Percentiles rank a stretch among this genome's conserved stretches.
These are phyloP conservation scores for Aspergillus pseudoviridinutans DNA, from an alignment of 2,329 filamentous ascomycete genomes.

Conservation along the genomic window DNA sequence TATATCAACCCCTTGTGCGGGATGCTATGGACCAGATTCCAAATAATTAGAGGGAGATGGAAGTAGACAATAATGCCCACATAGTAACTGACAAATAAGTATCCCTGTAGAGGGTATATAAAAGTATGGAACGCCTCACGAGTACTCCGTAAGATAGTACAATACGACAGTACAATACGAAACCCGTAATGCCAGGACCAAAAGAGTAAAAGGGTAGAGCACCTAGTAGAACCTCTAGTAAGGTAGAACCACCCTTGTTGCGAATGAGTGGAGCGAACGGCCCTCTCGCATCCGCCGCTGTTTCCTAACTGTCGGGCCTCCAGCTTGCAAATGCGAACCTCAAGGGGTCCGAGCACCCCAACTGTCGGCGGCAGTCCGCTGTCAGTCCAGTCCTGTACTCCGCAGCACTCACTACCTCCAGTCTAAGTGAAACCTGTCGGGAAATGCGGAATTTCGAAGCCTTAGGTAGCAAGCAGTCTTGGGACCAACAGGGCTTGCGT, in stretches of 20 bases:
- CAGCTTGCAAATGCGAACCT: conserved; percentile 19
- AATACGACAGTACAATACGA: not conserved
- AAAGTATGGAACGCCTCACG: not conserved
- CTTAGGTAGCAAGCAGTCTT: too few relatives aligned
- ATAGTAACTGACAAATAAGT: not conserved
- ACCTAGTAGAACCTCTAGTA: not conserved
- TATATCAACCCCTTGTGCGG: not conserved
- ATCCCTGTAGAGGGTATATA: not conserved
- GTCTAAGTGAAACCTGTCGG: not conserved
- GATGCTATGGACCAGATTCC: not conserved
- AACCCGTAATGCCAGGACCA: not conserved
- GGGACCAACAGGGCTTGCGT: not conserved
- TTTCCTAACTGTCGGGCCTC: conserved; percentile 35
- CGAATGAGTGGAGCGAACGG: conserved; percentile 30
- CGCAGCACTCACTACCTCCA: not conserved
- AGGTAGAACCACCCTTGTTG: conserved; percentile 5
- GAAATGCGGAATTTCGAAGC: not conserved
- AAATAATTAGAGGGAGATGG: not conserved
- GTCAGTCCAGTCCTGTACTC: not conserved
- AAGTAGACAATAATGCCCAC: not conserved
- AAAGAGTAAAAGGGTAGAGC: conserved; percentile 8
- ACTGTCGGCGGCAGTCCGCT: not conserved
- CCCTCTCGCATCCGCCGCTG: conserved; percentile 30
- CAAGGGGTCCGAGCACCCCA: conserved; percentile 17
- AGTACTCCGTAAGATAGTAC: not conserved